Base-by-base conservation (phyloP, 1,139 yeast species). In the Kodamaea suecica region DNA sequence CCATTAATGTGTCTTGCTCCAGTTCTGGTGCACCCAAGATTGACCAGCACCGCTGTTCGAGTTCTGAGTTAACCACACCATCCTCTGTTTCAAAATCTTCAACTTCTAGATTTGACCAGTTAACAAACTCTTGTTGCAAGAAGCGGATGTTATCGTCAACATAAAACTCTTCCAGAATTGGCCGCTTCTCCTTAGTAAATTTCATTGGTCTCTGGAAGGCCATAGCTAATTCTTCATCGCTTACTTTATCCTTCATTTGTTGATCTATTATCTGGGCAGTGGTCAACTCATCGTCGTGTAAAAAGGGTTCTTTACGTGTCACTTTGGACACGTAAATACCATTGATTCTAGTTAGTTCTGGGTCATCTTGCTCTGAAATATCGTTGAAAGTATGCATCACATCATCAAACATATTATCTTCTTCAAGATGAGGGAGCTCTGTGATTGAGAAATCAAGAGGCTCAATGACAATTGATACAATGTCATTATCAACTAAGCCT, bases 271-370 rank as follows among this genome's bases (percentile, higher is more conserved):
- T 68, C 44, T 68, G 74, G 24, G 59, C 74, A 28, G 49, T 50
- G 2, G 72, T 63, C 38, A 70, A 59, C 42, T 70, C 75, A 40
- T 69, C 75, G 48, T 70, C 75, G 35, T 54, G 57, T 38, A 70
- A 56, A 40, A 66, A 62, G 23, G 69, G 69, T 23, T 59, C 64
- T 27, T 51, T 55, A n/a, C 52, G 23, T 9, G 33, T 16, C 8
- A 9, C 10, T n/a, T 29, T 17, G 6, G 17, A 20, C 5, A 21
- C 11, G 13, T 11, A 11, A 10, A 20, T 3, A 16, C 21, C 23
- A 26, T 23, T 15, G 21, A 30, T 19, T 21, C 19, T 17, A 14
- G 30, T 27, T 8, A 12, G 7, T 11, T 20, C 33, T 3, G 17
- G 26, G 11, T 29, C 34, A 9, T 31, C 38, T 13, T 30, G 30